Conservation (phyloP, 345 rosid genomes). For the Crucihimalaya himalaica region DNA sequence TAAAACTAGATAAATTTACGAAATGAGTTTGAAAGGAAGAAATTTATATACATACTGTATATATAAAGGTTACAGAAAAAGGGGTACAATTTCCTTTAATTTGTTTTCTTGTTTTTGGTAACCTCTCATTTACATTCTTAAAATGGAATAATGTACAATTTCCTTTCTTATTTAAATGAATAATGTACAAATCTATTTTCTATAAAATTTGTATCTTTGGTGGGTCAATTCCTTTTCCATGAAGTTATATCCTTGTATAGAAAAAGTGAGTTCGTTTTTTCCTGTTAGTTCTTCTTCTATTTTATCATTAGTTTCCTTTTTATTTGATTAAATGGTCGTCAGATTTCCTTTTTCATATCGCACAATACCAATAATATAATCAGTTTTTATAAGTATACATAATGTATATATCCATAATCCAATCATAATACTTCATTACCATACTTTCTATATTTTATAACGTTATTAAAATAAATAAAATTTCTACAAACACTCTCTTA, state of each 20-base stretch:
- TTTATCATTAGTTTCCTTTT: not conserved
- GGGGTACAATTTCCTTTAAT: no score
- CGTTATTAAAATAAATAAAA: not conserved
- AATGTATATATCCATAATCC: no score
- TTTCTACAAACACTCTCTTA: not conserved
- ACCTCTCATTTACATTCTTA: not conserved
- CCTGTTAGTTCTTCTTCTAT: not conserved
- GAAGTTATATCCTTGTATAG: not conserved
- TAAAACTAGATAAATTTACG: no score
- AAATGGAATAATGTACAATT: conserved; percentile 1
- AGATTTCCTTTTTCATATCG: not conserved
- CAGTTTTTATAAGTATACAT: not conserved
- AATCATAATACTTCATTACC: not conserved
- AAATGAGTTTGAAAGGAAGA: not conserved
- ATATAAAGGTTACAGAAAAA: not conserved
- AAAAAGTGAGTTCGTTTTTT: no score
- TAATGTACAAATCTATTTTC: not conserved
- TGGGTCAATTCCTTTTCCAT: not conserved
- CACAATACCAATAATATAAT: not conserved
- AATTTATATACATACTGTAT: not conserved
- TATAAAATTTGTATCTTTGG: not conserved
- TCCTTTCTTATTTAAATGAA: no score
- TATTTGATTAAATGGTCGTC: not conserved
- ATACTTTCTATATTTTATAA: not conserved
- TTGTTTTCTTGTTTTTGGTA: not conserved